phyloP scores from a whole-genome alignment of 1,284 basidiomycete species.

The Takashimella koratensis region DNA sequence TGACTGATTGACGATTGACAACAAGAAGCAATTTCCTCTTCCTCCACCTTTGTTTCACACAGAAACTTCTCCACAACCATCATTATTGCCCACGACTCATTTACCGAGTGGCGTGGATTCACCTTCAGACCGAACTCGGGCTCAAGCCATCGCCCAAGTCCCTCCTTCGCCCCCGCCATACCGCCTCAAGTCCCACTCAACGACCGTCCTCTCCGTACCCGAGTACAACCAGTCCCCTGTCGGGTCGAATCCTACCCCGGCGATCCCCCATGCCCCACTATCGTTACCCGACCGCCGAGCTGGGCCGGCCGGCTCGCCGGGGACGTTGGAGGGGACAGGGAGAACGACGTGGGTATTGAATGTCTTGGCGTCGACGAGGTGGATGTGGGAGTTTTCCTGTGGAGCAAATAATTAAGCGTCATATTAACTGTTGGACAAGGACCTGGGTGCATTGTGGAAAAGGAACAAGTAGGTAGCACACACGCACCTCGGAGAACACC shows the following conservation, averaged over 20 bases:
- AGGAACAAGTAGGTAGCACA: neutral
- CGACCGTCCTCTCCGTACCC: constrained; percentile 46
- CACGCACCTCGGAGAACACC: constrained; percentile 45
- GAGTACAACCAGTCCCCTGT: constrained; percentile 47
- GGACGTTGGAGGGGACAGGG: constrained; percentile 32
- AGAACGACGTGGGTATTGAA: constrained; percentile 45
- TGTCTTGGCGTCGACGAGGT: constrained; percentile 48
- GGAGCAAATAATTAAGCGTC: neutral
- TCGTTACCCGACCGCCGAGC: constrained; percentile 24
- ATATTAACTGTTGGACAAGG: neutral
- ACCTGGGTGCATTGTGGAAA: neutral
- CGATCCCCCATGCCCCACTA: constrained; percentile 38
- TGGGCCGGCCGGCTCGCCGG: neutral
- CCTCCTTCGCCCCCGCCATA: constrained; percentile 33
- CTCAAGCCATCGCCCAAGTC: constrained; percentile 38
- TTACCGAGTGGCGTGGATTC: no score
- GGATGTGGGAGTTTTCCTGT: constrained; percentile 45
- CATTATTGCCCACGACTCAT: no score
- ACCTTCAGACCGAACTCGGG: no score
- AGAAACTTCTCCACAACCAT: no score
- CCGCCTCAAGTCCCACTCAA: constrained; percentile 48
- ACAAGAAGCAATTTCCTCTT: no score
- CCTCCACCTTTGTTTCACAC: no score
- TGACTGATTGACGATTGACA: no score
- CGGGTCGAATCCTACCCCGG: constrained; percentile 46